Evolutionary conservation across 345 rosid genomes (phyloP).

Genomic region (Nephelium lappaceum): DNA sequence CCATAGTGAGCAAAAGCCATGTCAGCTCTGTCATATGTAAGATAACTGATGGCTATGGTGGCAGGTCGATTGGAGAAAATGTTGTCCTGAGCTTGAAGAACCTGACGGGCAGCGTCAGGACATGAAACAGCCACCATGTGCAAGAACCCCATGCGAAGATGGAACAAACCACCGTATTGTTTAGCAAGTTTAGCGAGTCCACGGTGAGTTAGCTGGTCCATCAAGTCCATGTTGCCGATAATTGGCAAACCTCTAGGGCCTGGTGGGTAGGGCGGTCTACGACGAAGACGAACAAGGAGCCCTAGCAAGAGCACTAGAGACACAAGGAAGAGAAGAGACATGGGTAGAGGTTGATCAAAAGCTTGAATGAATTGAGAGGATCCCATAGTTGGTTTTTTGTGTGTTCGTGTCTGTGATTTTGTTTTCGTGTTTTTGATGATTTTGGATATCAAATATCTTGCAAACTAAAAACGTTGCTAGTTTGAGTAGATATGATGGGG

Average conservation of each 20-base stretch:
- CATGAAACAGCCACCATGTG: conserved; percentile 76
- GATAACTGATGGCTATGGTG: conserved; percentile 72
- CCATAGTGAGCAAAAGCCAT: conserved; percentile 99
- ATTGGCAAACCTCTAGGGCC: conserved; percentile 88
- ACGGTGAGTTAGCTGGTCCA: conserved; percentile 93
- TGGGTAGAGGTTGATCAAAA: conserved; percentile 29
- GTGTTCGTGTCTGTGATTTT: no score
- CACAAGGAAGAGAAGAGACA: conserved; percentile 32
- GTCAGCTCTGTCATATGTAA: conserved; percentile 89
- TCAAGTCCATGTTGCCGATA: conserved; percentile 84
- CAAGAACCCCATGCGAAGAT: conserved; percentile 72
- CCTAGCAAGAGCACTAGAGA: conserved; percentile 50
- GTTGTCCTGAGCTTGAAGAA: conserved; percentile 85
- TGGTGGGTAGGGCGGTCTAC: conserved; percentile 67
- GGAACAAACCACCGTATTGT: conserved; percentile 79
- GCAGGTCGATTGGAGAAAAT: conserved; percentile 89
- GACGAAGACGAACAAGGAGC: conserved; percentile 37
- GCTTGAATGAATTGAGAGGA: conserved; percentile 24
- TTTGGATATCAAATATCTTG: background rate
- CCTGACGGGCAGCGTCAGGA: conserved; percentile 75
- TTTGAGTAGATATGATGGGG: conserved; percentile 8
- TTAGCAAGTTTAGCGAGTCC: conserved; percentile 70
- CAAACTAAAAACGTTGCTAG: conserved; percentile 35
- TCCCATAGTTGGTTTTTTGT: conserved; percentile 29
- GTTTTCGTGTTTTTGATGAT: background rate